A percentile compares a stretch with the other conserved stretches of the same genome.
phyloP scores from a whole-genome alignment of 1,139 yeast genomes.

The Lodderomyces orthopsilosis region DNA sequence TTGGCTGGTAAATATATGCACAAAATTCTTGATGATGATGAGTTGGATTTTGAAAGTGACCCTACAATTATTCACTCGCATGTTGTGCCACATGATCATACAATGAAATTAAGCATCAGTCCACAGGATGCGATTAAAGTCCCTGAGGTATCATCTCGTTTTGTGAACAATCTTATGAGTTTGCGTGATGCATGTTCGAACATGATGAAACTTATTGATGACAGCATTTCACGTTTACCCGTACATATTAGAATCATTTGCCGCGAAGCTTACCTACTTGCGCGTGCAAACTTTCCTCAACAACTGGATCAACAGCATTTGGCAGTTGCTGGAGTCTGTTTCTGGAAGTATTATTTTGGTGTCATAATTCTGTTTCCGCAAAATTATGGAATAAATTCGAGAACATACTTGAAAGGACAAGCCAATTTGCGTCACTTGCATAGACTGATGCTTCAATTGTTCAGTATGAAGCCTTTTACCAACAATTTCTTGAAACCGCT shows the following conservation, averaged over 20 bases:
- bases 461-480: constrained; percentile 65
- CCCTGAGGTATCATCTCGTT: constrained; percentile 62
- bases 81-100: constrained; percentile 47
- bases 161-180: constrained; percentile 70
- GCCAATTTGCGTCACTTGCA: constrained; percentile 59
- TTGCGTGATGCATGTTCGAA: constrained; percentile 71
- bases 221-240: constrained; percentile 52
- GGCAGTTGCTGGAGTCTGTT: constrained; percentile 66
- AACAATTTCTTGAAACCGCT: constrained; percentile 77
- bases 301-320: constrained; percentile 53
- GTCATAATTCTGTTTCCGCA: constrained; percentile 71
- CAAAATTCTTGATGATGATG: constrained; percentile 54
- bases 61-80: constrained; percentile 62
- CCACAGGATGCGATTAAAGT: constrained; percentile 79
- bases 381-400: constrained; percentile 46
- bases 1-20: constrained; percentile 52
- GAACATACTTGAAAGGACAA: constrained; percentile 27
- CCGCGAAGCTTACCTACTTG: constrained; percentile 30
- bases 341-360: constrained; percentile 62
- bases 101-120: constrained; percentile 30
- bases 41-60: constrained; percentile 72
- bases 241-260: constrained; percentile 50
- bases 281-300: constrained; percentile 47
- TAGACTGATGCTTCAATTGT: constrained; percentile 62
- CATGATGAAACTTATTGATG: constrained; percentile 44